Evolutionary conservation across 768 basidiomycete species (phyloP).

Genomic region (Lactarius deliciosus): DNA sequence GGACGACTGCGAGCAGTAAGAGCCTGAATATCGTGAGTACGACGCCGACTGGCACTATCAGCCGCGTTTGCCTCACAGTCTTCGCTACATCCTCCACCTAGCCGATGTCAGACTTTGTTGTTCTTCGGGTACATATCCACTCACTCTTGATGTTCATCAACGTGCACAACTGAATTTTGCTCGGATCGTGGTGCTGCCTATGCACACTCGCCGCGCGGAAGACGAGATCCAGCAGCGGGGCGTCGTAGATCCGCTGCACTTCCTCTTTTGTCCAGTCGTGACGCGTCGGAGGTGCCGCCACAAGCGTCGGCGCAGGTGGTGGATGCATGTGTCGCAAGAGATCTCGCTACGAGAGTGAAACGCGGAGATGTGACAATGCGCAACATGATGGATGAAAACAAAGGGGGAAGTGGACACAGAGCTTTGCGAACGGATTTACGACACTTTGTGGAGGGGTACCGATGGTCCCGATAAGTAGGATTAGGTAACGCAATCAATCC

Average conservation of each 20-base stretch:
- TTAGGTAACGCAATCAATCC: background rate
- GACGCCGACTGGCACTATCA: constrained; percentile 16
- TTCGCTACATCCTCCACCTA: constrained; percentile 93
- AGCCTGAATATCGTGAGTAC: constrained; percentile 52
- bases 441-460: background rate
- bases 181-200: constrained; percentile 81
- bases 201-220: constrained; percentile 85
- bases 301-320: constrained; percentile 17
- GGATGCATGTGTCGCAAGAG: constrained; percentile 64
- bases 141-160: constrained; percentile 98
- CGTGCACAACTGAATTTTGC: constrained; percentile 92
- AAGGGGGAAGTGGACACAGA: constrained; percentile 1
- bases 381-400: constrained; percentile 39
- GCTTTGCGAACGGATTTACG: background rate
- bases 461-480: constrained; percentile 1
- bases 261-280: constrained; percentile 76
- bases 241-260: constrained; percentile 83
- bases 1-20: constrained; percentile 98
- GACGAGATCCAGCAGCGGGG: constrained; percentile 83
- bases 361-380: constrained; percentile 33
- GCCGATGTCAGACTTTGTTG: constrained; percentile 28
- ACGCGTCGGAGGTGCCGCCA: constrained; percentile 40
- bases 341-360: constrained; percentile 39
- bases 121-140: constrained; percentile 36
- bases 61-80: constrained; percentile 62